phyloP scores from a whole-genome alignment of 2,329 filamentous ascomycete species.

The Trichoderma oligosporum region DNA sequence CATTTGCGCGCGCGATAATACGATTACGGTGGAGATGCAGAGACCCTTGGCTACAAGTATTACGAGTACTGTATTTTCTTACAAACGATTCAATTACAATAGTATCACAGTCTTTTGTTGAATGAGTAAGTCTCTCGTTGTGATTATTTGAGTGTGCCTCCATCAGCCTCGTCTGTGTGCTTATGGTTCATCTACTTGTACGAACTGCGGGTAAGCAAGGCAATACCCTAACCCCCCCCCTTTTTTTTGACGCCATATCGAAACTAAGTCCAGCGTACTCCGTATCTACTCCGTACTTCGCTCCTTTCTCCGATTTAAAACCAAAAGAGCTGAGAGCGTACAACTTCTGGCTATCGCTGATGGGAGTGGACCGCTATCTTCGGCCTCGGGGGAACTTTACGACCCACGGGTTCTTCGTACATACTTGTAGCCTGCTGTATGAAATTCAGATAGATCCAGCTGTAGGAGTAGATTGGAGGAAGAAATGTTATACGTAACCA shows the following conservation, averaged over 20 bases:
- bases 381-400: not conserved
- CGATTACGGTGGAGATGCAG: not conserved
- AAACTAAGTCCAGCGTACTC: too few species aligned
- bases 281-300: too few species aligned
- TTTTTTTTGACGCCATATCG: too few species aligned
- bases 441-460: not conserved
- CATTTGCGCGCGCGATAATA: not conserved
- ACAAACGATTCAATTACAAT: not conserved
- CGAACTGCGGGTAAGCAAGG: not conserved
- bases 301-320: too few species aligned
- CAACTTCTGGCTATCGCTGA: too few species aligned
- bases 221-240: not conserved
- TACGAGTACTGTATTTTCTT: too few species aligned
- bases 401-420: not conserved
- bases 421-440: not conserved
- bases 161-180: too few species aligned
- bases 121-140: not conserved
- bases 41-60: not conserved
- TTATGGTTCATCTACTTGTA: too few species aligned
- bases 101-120: not conserved
- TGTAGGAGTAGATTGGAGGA: not conserved
- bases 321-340: too few species aligned
- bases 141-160: not conserved
- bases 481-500: not conserved
- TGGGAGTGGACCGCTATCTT: not conserved